Evolutionary conservation across 2,329 filamentous ascomycete species (phyloP).

Genomic region (Beauveria brongniartii): DNA sequence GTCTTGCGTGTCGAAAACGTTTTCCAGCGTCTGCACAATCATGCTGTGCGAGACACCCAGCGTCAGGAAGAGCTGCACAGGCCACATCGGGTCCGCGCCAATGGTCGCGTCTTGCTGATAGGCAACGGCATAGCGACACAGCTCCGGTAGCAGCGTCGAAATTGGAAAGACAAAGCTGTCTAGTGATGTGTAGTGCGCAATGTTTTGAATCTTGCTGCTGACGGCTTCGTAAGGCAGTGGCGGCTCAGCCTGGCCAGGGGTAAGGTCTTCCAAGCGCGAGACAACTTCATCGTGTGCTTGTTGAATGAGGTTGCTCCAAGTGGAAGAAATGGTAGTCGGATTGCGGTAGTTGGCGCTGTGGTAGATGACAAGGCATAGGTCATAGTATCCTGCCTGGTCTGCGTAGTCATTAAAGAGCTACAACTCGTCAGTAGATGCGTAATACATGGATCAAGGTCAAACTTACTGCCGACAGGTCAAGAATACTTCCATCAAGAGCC

Average conservation of each 20-base stretch:
- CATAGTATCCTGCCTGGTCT: slow-evolving; percentile 86
- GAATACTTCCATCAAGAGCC: slow-evolving; percentile 69
- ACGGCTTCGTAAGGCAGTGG: slow-evolving; percentile 63
- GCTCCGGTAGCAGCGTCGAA: slow-evolving; percentile 48
- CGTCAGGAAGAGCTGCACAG: slow-evolving; percentile 46
- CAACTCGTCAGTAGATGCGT: slow-evolving; percentile 12
- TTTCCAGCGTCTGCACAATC: slow-evolving; percentile 47
- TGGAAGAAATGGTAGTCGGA: slow-evolving; percentile 70
- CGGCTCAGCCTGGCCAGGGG: slow-evolving; percentile 27
- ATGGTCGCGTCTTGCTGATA: slow-evolving; percentile 51
- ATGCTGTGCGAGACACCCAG: slow-evolving; percentile 50
- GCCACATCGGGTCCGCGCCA: slow-evolving; percentile 49
- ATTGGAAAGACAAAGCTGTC: slow-evolving; percentile 62
- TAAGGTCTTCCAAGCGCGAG: slow-evolving; percentile 36
- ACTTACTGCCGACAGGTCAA: slow-evolving; percentile 67
- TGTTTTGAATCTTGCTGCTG: slow-evolving; percentile 53
- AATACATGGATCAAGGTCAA: background rate
- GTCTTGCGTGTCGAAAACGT: slow-evolving; percentile 50
- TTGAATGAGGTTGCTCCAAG: slow-evolving; percentile 77
- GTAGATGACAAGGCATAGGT: slow-evolving; percentile 88
- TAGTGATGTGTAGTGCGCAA: slow-evolving; percentile 56
- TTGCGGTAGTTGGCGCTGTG: slow-evolving; percentile 87
- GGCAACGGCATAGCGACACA: slow-evolving; percentile 55
- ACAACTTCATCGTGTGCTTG: slow-evolving; percentile 54
- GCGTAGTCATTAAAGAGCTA: slow-evolving; percentile 91